A percentile compares a stretch with the other conserved stretches of the same genome.
Conservation (phyloP, 345 rosid species). For the Brassica juncea region DNA sequence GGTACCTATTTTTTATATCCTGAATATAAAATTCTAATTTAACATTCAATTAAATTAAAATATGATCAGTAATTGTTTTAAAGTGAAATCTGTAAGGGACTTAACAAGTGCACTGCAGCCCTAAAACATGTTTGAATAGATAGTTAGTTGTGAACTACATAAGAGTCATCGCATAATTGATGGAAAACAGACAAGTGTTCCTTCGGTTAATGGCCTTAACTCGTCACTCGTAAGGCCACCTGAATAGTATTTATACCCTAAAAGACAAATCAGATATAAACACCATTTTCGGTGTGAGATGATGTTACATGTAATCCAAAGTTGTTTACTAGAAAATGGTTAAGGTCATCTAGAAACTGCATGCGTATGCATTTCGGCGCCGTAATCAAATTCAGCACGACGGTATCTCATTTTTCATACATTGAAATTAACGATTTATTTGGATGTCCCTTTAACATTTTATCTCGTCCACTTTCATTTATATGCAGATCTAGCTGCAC, state of each 20-base stretch:
- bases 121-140: background rate
- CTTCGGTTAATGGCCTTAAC: too few relatives aligned
- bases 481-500: background rate
- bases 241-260: background rate
- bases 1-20: background rate
- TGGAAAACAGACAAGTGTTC: background rate
- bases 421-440: background rate
- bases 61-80: background rate
- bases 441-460: background rate
- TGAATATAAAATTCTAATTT: too few relatives aligned
- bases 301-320: background rate
- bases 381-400: slow-evolving; percentile 34
- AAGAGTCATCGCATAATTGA: background rate
- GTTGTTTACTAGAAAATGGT: background rate
- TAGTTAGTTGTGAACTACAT: background rate
- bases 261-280: background rate
- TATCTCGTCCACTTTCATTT: background rate
- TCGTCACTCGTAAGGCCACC: background rate
- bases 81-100: background rate
- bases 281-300: background rate
- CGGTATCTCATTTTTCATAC: background rate
- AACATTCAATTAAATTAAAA: background rate
- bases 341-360: background rate
- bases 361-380: slow-evolving; percentile 36
- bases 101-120: background rate